Evolutionary conservation across 495 filamentous ascomycete species (phyloP), one percentile per base, ranked within the genome.

Genomic region (Aspergillus ellipticus): DNA sequence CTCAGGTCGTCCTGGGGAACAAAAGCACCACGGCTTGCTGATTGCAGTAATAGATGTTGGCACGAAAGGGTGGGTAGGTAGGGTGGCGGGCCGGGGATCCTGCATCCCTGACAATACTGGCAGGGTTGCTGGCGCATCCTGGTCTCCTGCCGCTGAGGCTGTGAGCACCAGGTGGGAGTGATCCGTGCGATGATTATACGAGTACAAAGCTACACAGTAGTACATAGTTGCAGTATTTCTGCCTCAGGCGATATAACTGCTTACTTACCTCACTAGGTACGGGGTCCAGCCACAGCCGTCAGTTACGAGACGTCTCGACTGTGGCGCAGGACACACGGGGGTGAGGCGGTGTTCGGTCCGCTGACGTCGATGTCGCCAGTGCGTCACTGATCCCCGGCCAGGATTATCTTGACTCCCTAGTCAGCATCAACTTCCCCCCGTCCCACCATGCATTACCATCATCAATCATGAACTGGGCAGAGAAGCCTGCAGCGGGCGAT

Each of bases 391-490:
- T 39, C 35, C 35, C 13, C 35, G 11, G 35, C 13, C 35, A 39
- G 35, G 35, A 39, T 33, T 16, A 55, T 28, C 26, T 16, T 21
- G 6, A 15, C 24, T 31, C 51, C 28, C 42, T 8, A 9, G 19
- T 19, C 46, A 49, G 11, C 29, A 52, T 45, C 53, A 52, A 21
- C 33, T 48, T 57, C 13, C 16, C 21, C 28, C 49, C 29, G 24
- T 28, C 54, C 31, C 64, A 69, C 45, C 57, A 74, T 76, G 73
- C 53, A 59, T 57, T 20, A 56, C 53, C 50, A 35, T 55, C 51
- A 35, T 59, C 65, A 57, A 76, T 59, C 51, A 76, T 78, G 74
- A 62, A 60, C 54, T 29, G 60, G 35, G 64, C 55, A 42, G 66
- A 72, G 33, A 68, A 73, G 54, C 60, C 63, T 42, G 21, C 57